Percentiles rank a stretch among this genome's conserved stretches.
Evolutionary conservation across 768 basidiomycete species (phyloP).

Genomic region (Panaeolus papilionaceus): DNA sequence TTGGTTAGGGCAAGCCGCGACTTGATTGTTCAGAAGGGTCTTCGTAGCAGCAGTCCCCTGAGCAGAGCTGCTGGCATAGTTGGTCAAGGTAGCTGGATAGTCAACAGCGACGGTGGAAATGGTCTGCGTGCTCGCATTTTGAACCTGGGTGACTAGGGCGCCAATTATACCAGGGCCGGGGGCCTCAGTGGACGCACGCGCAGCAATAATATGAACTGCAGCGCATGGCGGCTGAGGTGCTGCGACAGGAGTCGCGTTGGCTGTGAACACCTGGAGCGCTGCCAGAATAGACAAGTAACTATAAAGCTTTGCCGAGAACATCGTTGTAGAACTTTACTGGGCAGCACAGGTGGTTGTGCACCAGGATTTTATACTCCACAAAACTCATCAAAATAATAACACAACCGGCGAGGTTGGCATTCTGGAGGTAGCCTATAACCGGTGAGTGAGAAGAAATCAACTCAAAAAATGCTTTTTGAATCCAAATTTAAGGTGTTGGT

Average conservation of each 20-base stretch:
- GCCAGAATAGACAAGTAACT: constrained; percentile 20
- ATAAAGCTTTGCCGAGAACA: constrained; percentile 18
- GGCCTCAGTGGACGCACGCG: constrained; percentile 33
- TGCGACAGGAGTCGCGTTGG: constrained; percentile 25
- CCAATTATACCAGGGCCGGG: constrained; percentile 35
- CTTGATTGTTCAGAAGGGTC: constrained; percentile 32
- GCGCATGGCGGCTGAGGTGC: constrained; percentile 33
- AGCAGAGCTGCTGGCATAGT: constrained; percentile 34
- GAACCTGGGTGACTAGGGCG: constrained; percentile 32
- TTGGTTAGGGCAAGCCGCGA: constrained; percentile 32
- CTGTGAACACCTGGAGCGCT: constrained; percentile 9
- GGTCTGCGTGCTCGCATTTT: constrained; percentile 33
- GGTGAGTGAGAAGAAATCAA: background rate
- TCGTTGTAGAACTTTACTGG: constrained; percentile 3
- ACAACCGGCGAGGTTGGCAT: background rate
- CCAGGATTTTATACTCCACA: background rate
- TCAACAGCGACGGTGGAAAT: constrained; percentile 33
- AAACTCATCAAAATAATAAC: background rate
- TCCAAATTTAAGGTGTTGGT: background rate
- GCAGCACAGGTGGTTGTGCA: background rate
- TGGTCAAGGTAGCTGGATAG: constrained; percentile 36
- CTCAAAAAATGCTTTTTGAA: background rate
- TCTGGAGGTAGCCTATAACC: background rate
- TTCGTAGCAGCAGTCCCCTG: constrained; percentile 34
- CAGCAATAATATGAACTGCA: constrained; percentile 35